Evolutionary conservation across 768 basidiomycete species (phyloP), one percentile per base, ranked within the genome.

Genomic region (Rhodosporidiobolus sp.): DNA sequence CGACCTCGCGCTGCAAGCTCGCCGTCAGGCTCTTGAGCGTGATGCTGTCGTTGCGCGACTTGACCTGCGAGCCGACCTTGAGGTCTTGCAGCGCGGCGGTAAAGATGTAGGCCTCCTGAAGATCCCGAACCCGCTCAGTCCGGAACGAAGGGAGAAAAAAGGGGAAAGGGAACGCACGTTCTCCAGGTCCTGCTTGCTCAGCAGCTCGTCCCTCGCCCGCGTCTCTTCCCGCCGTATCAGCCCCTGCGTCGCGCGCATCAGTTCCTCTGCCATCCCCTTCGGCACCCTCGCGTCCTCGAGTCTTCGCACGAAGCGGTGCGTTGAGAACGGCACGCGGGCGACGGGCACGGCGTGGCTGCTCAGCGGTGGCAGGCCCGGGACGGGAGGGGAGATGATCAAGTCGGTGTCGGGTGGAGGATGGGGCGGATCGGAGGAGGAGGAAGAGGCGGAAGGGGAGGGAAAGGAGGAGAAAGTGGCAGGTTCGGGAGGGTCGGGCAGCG

Each of bases 51-150:
- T 92, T 96, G 70, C 90, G 87, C 7, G 90, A 88, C 62, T 86
- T 87, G 77, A 92, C 86, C 8, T 89, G 88, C 38, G 92, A 86
- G 79, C 96, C 94, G 8, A 90, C 89, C 28, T 92, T 86, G 58
- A 95, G 83, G 80, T 98, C 94, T 3, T 91, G 91, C 49, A 98
- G 81, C 0, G 95, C 96, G 28, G 96, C 96, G 57, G 89, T 88
- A 81, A 96, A 96, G 45, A 97, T 84, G 80, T 97, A 97, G 26
- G 94, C 94, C 88, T 94, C 91, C 92, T 96, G 59, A 24, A 26
- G 22, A 19, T 20, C 56, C 19, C 22, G 52, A n/a, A n/a, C n/a
- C n/a, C n/a, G n/a, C n/a, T 63, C 24, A 22, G 22, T 19, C 3
- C 16, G 20, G 17, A 65, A 3, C 35, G 5, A 24, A 26, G 35